Percentiles rank a stretch among this genome's conserved stretches.
These are phyloP conservation scores for Endothia cerciana DNA, from an alignment of 2,329 filamentous ascomycete species.

Conservation along the genomic window DNA sequence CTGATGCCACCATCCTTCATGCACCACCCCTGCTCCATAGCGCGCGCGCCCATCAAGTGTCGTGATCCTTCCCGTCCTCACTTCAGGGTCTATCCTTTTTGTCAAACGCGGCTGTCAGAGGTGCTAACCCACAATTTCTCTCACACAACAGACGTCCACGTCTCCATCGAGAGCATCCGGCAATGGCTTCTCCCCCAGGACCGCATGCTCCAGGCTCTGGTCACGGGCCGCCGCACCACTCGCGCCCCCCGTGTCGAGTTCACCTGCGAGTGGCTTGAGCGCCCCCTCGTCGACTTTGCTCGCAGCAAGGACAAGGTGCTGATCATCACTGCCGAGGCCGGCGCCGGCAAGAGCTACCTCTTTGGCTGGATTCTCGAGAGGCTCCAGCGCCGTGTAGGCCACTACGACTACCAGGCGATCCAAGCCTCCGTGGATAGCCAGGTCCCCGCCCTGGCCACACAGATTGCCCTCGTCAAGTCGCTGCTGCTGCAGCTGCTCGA, in stretches of 20 bases:
- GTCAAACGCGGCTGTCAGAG: background rate
- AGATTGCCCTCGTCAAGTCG: conserved; percentile 29
- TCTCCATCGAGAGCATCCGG: conserved; percentile 29
- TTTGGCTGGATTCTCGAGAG: conserved; percentile 29
- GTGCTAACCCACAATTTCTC: conserved; percentile 19
- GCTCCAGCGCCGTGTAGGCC: conserved; percentile 27
- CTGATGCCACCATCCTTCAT: conserved; percentile 17
- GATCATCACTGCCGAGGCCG: conserved; percentile 29
- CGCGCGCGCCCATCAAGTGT: no score
- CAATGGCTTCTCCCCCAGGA: conserved; percentile 30
- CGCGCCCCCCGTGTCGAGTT: conserved; percentile 28
- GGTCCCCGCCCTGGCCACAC: conserved; percentile 28
- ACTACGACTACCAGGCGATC: conserved; percentile 29
- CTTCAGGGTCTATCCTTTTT: conserved; percentile 7
- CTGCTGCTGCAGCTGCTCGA: conserved; percentile 29
- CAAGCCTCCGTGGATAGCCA: conserved; percentile 30
- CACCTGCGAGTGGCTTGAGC: conserved; percentile 30
- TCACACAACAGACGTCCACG: conserved; percentile 23
- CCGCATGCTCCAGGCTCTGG: conserved; percentile 26
- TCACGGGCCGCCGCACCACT: conserved; percentile 26
- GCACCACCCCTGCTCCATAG: conserved; percentile 24
- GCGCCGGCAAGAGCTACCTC: conserved; percentile 28
- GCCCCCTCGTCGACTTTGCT: conserved; percentile 28
- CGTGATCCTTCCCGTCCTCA: background rate
- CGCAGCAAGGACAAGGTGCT: conserved; percentile 27